Percentiles rank a stretch among this genome's conserved stretches.
Evolutionary conservation across 139 green algal species (phyloP).

Genomic region (Micromonas commoda): DNA sequence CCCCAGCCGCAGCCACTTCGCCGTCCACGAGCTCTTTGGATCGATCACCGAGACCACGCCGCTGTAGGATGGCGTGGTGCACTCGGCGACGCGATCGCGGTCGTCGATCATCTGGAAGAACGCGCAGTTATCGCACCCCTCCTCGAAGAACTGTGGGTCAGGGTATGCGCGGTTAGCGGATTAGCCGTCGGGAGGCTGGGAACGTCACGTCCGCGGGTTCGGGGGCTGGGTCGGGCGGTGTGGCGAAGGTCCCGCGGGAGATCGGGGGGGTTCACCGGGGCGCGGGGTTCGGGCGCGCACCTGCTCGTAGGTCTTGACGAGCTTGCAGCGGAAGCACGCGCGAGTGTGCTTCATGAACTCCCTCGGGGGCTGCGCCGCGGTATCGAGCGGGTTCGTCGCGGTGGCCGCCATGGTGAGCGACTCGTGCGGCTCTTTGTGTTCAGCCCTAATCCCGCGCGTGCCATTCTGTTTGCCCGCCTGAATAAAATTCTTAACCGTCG

Average conservation of each 20-base stretch:
- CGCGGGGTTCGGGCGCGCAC: conserved; percentile 5
- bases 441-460: too few relatives aligned
- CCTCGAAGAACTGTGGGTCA: conserved; percentile 33
- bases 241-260: not conserved
- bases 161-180: too few relatives aligned
- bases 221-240: too few relatives aligned
- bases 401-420: not conserved
- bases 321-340: conserved; percentile 38
- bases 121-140: conserved; percentile 44
- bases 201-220: too few relatives aligned
- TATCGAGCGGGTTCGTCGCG: not conserved
- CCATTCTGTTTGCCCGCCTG: too few relatives aligned
- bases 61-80: conserved; percentile 35
- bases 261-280: too few relatives aligned
- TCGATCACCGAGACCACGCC: conserved; percentile 39
- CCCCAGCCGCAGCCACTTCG: conserved; percentile 33
- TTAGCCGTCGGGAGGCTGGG: too few relatives aligned
- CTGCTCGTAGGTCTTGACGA: conserved; percentile 45
- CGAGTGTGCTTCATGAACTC: conserved; percentile 8
- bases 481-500: too few relatives aligned
- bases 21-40: conserved; percentile 33
- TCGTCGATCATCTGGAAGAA: conserved; percentile 41
- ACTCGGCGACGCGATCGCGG: conserved; percentile 36
- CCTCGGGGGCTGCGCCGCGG: not conserved
- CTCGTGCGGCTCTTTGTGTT: too few relatives aligned